Percentiles rank a stretch among this genome's conserved stretches.
These are phyloP conservation scores for Ogataea parapolymorpha DNA, from an alignment of 805 yeast genomes.

Conservation along the genomic window DNA sequence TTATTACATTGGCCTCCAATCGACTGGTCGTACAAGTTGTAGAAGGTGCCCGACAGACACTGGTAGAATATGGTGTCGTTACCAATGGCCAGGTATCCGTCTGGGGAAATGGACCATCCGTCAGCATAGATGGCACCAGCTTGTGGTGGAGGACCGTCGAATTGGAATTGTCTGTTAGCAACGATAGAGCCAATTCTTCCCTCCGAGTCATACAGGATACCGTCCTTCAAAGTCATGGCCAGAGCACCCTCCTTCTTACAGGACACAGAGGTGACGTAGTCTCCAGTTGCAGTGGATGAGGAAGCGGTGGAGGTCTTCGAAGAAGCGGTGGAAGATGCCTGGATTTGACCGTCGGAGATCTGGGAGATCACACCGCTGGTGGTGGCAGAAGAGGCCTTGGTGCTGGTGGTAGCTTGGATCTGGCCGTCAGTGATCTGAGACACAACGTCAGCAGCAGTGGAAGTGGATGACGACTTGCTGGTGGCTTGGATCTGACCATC, in stretches of 20 bases:
- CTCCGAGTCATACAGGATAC: conserved; percentile 42
- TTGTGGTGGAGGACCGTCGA: conserved; percentile 65
- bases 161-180: conserved; percentile 63
- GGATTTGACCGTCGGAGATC: conserved; percentile 36
- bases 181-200: conserved; percentile 59
- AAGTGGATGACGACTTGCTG: conserved; percentile 6
- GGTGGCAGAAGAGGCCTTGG: conserved; percentile 31
- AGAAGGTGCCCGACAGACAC: conserved; percentile 55
- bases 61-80: conserved; percentile 45
- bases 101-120: conserved; percentile 46
- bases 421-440: conserved; percentile 37
- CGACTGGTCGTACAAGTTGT: conserved; percentile 52
- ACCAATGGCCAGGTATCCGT: conserved; percentile 50
- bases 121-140: conserved; percentile 53
- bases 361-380: conserved; percentile 39
- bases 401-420: conserved; percentile 25
- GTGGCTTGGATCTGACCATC: conserved; percentile 59
- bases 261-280: conserved; percentile 27
- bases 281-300: conserved; percentile 13
- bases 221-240: conserved; percentile 40
- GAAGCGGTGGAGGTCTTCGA: conserved; percentile 30
- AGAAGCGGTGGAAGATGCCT: conserved; percentile 35
- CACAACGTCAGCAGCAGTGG: conserved; percentile 34
- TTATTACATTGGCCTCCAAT: conserved; percentile 46
- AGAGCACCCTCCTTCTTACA: conserved; percentile 39